These are phyloP conservation scores for Theobroma cacao DNA, from an alignment of 345 rosid genomes.

Conservation along the genomic window DNA sequence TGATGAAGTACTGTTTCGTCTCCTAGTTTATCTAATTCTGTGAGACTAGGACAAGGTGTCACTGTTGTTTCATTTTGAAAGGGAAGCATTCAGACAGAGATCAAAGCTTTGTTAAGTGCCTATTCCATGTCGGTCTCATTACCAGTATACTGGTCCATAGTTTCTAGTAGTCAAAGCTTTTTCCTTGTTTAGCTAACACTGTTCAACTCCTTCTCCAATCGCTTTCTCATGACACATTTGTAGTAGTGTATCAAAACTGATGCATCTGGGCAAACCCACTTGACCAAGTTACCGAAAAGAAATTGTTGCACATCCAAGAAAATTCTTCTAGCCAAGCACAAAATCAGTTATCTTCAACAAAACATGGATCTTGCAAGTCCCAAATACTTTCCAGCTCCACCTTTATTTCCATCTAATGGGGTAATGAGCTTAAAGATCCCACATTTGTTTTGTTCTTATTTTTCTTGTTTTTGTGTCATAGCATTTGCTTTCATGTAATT, in stretches of 20 bases:
- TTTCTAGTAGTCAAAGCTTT: conserved; percentile 23
- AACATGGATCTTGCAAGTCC: conserved; percentile 50
- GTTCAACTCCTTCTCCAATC: conserved; percentile 28
- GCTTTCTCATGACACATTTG: conserved; percentile 24
- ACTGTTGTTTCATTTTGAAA: conserved; percentile 14
- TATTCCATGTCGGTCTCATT: conserved; percentile 17
- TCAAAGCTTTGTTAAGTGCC: not conserved
- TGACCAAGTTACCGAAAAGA: not conserved
- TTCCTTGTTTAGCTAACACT: conserved; percentile 22
- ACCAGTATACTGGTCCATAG: not conserved
- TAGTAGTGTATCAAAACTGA: conserved; percentile 10
- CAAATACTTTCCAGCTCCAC: conserved; percentile 37
- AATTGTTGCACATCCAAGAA: not conserved
- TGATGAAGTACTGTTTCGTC: conserved; percentile 26
- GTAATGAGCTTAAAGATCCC: conserved; percentile 24
- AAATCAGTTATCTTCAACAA: not conserved
- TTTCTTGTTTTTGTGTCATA: not conserved
- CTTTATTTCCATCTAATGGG: conserved; percentile 33
- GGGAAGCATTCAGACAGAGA: not conserved
- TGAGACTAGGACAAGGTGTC: conserved; percentile 6
- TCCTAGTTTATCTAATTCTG: conserved; percentile 7
- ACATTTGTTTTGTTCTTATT: not conserved
- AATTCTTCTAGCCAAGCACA: not conserved
- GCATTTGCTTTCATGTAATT: conserved; percentile 12
- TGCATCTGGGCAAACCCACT: not conserved